Percentiles rank a stretch among this genome's conserved stretches.
Evolutionary conservation across 345 rosid genomes (phyloP).

Genomic region (Camelina laxa): DNA sequence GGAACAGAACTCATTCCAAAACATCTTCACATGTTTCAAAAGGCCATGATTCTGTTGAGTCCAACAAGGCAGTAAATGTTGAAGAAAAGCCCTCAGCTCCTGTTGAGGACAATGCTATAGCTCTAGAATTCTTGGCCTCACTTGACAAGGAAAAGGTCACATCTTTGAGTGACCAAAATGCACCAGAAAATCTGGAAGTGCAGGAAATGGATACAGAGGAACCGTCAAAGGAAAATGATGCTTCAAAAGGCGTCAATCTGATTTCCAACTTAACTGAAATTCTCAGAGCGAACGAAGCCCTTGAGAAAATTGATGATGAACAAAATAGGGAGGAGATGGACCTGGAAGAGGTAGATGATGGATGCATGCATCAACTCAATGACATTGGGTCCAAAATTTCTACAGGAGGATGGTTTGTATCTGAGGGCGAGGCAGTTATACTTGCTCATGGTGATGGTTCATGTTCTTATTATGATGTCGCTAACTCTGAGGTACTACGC

Average conservation of each 20-base stretch:
- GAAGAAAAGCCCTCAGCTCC: slow-evolving; percentile 52
- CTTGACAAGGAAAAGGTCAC: slow-evolving; percentile 51
- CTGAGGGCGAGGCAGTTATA: slow-evolving; percentile 94
- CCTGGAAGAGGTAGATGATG: slow-evolving; percentile 65
- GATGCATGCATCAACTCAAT: slow-evolving; percentile 54
- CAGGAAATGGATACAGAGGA: slow-evolving; percentile 63
- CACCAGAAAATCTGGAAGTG: slow-evolving; percentile 50
- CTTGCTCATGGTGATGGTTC: slow-evolving; percentile 92
- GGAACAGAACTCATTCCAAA: slow-evolving; percentile 57
- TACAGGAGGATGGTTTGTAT: slow-evolving; percentile 98
- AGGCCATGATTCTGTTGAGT: slow-evolving; percentile 40
- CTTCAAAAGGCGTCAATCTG: slow-evolving; percentile 38
- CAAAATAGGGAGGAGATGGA: slow-evolving; percentile 56
- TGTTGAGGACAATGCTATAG: slow-evolving; percentile 58
- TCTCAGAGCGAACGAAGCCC: slow-evolving; percentile 74
- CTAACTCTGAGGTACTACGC: slow-evolving; percentile 76
- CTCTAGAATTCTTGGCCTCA: slow-evolving; percentile 65
- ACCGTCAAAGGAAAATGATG: slow-evolving; percentile 49
- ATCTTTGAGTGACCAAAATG: slow-evolving; percentile 36
- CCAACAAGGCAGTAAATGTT: slow-evolving; percentile 38
- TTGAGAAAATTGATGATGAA: slow-evolving; percentile 83
- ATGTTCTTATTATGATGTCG: slow-evolving; percentile 83
- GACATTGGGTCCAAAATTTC: slow-evolving; percentile 70
- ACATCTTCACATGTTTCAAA: slow-evolving; percentile 42
- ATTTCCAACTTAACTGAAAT: slow-evolving; percentile 52